These are phyloP conservation scores for Pseudogymnoascus sp. DNA, from an alignment of 2,329 filamentous ascomycete species.

Conservation along the genomic window DNA sequence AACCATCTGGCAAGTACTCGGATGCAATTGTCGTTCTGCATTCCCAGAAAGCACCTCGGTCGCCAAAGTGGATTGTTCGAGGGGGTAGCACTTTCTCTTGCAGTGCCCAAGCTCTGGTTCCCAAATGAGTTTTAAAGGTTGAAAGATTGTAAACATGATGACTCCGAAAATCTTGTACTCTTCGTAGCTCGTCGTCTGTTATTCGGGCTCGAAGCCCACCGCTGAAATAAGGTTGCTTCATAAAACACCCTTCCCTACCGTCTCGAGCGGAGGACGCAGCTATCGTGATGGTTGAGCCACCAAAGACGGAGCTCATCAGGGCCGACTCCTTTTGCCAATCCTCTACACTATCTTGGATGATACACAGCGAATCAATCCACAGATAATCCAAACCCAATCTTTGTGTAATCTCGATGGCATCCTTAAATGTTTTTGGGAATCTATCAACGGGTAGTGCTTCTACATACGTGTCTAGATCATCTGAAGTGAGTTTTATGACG, in stretches of 20 bases:
- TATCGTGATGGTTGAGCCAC: slow-evolving; percentile 11
- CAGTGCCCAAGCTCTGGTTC: slow-evolving; percentile 12
- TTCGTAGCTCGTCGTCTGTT: slow-evolving; percentile 2
- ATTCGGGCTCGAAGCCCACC: slow-evolving; percentile 13
- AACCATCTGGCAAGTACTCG: slow-evolving; percentile 12
- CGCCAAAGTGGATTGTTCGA: slow-evolving; percentile 15
- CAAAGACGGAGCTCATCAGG: slow-evolving; percentile 13
- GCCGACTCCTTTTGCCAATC: slow-evolving; percentile 20
- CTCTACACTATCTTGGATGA: slow-evolving; percentile 19
- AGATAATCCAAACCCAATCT: slow-evolving; percentile 19
- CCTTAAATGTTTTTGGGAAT: slow-evolving; percentile 22
- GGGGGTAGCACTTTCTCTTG: slow-evolving; percentile 14
- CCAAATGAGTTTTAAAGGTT: slow-evolving; percentile 9
- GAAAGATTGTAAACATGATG: neutral
- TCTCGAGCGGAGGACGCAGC: slow-evolving; percentile 14
- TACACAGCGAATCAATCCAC: slow-evolving; percentile 26
- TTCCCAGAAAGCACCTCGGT: slow-evolving; percentile 19
- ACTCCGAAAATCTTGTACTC: slow-evolving; percentile 12
- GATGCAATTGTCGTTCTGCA: slow-evolving; percentile 9
- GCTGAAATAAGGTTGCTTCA: slow-evolving; percentile 8
- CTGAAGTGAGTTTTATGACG: neutral
- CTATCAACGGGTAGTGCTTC: slow-evolving; percentile 9
- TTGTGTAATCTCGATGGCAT: slow-evolving; percentile 20
- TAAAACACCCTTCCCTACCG: slow-evolving; percentile 12
- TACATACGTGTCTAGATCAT: slow-evolving; percentile 1